phyloP scores from a whole-genome alignment of 176 grass and related monocot genomes.

The Microstegium vimineum region DNA sequence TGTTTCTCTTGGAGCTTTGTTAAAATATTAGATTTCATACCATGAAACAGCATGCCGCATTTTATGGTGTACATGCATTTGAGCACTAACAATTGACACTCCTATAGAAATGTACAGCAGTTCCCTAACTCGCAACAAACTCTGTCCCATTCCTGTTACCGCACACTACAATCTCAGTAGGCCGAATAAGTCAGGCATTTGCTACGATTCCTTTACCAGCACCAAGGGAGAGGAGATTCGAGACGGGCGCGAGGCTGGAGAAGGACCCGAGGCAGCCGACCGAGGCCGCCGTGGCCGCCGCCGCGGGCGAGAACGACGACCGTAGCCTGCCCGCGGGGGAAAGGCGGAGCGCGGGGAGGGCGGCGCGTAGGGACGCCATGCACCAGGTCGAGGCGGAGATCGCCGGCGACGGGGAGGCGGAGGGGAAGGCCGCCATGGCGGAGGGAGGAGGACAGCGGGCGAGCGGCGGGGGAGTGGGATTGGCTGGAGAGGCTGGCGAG shows the following conservation, averaged over 20 bases:
- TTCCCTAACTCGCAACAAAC: background rate
- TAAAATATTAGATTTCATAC: background rate
- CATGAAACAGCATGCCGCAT: background rate
- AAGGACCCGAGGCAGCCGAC: constrained; percentile 41
- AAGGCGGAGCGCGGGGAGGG: constrained; percentile 36
- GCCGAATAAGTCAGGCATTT: background rate
- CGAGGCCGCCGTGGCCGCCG: constrained; percentile 14
- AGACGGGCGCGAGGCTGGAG: constrained; percentile 48
- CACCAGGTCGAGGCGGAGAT: constrained; percentile 56
- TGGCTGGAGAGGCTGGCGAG: background rate
- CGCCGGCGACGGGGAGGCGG: background rate
- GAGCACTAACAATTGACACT: background rate
- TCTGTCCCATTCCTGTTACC: background rate
- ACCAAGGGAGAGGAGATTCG: constrained; percentile 30
- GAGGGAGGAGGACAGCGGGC: no score
- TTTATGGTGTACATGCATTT: background rate
- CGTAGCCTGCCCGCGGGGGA: constrained; percentile 9
- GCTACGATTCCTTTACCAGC: constrained; percentile 27
- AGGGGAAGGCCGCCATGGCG: no score
- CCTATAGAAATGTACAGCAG: background rate
- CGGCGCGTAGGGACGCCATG: constrained; percentile 45
- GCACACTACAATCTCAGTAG: background rate
- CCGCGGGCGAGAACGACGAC: constrained; percentile 27
- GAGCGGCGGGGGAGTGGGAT: background rate
- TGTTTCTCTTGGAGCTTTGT: background rate